Evolutionary conservation across 2,329 filamentous ascomycete species (phyloP).

Genomic region (Pyricularia sp.): DNA sequence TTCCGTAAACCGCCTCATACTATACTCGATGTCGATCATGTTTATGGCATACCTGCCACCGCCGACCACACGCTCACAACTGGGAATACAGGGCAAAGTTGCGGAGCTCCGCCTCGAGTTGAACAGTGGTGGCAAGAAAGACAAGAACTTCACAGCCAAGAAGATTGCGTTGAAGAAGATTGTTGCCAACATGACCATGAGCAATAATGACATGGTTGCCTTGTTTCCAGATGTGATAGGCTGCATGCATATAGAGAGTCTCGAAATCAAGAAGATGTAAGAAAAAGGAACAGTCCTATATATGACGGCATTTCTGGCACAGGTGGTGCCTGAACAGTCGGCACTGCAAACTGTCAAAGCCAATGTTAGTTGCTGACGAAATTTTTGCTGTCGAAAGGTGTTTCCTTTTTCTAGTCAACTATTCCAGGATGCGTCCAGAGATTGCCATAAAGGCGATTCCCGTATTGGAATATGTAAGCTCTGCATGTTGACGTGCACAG

Average conservation of each 20-base stretch:
- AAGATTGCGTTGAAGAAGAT: slow-evolving; percentile 99
- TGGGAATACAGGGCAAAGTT: slow-evolving; percentile 84
- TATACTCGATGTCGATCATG: slow-evolving; percentile 20
- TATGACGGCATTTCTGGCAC: background rate
- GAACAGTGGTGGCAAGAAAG: slow-evolving; percentile 88
- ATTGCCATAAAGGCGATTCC: slow-evolving; percentile 87
- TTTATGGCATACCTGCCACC: slow-evolving; percentile 41
- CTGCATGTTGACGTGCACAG: background rate
- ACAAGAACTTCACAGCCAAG: slow-evolving; percentile 89
- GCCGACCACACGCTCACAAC: slow-evolving; percentile 28
- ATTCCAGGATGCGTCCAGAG: slow-evolving; percentile 86
- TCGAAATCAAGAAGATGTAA: slow-evolving; percentile 99
- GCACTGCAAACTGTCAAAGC: background rate
- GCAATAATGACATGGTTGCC: slow-evolving; percentile 99
- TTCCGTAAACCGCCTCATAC: background rate
- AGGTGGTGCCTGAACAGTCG: background rate
- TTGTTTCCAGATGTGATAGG: slow-evolving; percentile 89
- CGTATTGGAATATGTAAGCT: slow-evolving; percentile 60
- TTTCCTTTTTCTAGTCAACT: slow-evolving; percentile 95
- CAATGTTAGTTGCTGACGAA: background rate
- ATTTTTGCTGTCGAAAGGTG: slow-evolving; percentile 47
- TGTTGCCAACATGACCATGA: slow-evolving; percentile 99
- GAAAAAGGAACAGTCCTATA: slow-evolving; percentile 14
- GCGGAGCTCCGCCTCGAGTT: slow-evolving; percentile 90
- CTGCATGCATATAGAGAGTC: slow-evolving; percentile 86